Evolutionary conservation across 148 eudicot genomes (phyloP).

Genomic region (Cornus suecica): DNA sequence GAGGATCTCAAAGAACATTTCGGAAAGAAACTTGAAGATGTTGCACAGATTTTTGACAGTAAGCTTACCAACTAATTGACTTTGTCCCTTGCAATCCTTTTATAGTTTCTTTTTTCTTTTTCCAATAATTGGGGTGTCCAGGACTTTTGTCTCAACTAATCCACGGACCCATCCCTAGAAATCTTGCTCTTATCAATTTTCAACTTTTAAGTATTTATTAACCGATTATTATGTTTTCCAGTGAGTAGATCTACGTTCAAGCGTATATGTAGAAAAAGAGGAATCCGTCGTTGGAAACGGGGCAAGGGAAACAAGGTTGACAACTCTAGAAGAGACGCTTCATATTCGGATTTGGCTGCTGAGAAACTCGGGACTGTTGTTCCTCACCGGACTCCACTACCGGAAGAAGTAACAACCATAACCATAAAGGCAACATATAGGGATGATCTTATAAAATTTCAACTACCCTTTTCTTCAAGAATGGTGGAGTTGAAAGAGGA

Average conservation of each 20-base stretch:
- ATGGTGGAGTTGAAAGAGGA: not conserved
- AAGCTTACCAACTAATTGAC: too few relatives aligned
- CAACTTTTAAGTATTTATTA: too few relatives aligned
- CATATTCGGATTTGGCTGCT: not conserved
- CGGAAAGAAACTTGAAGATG: not conserved
- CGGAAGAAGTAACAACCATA: not conserved
- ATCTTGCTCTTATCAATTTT: too few relatives aligned
- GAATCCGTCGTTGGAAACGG: not conserved
- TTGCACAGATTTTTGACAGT: conserved; percentile 3
- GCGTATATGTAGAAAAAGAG: not conserved
- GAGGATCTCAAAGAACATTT: not conserved
- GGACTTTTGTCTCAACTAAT: too few relatives aligned
- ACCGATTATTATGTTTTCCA: not conserved
- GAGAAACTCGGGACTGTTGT: not conserved
- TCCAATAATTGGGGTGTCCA: too few relatives aligned
- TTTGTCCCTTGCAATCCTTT: too few relatives aligned
- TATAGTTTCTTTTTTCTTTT: too few relatives aligned
- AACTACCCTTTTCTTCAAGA: not conserved
- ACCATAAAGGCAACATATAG: not conserved
- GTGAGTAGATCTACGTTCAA: conserved; percentile 1
- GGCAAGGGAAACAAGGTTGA: not conserved
- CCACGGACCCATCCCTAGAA: too few relatives aligned
- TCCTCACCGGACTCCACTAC: not conserved
- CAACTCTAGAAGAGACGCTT: not conserved
- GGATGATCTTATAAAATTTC: not conserved